Percentiles rank a stretch among this genome's conserved stretches.
Conservation (phyloP, 768 basidiomycete genomes). For the Leccinum subgranulosum region DNA sequence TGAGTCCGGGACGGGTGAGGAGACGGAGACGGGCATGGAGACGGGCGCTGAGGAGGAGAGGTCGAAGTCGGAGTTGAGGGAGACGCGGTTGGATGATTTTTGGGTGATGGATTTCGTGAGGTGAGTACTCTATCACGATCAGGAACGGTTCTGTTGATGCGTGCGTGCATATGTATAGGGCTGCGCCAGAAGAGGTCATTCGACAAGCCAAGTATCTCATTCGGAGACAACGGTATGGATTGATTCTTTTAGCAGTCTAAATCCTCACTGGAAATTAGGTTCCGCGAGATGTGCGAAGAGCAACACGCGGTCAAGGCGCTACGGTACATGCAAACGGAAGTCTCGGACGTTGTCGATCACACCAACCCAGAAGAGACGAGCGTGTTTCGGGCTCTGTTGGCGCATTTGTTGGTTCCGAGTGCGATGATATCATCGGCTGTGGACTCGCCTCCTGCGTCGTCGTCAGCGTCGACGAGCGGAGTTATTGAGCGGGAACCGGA, state of each 20-base stretch:
- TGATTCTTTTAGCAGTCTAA: background rate
- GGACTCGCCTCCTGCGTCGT: background rate
- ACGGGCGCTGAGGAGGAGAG: slow-evolving; percentile 9
- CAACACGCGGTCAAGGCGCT: slow-evolving; percentile 58
- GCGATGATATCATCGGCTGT: slow-evolving; percentile 5
- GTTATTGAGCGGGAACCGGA: slow-evolving; percentile 5
- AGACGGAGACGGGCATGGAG: background rate
- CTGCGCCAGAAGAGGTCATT: slow-evolving; percentile 59
- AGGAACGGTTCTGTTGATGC: background rate
- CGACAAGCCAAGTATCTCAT: slow-evolving; percentile 61
- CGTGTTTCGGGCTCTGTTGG: slow-evolving; percentile 62
- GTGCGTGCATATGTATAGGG: slow-evolving; percentile 36
- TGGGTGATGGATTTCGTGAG: slow-evolving; percentile 71
- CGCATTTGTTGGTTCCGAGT: slow-evolving; percentile 52
- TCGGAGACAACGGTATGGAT: slow-evolving; percentile 66
- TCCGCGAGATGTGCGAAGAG: slow-evolving; percentile 79
- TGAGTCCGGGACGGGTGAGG: slow-evolving; percentile 9
- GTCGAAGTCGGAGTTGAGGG: slow-evolving; percentile 19
- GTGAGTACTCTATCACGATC: slow-evolving; percentile 34
- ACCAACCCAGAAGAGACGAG: slow-evolving; percentile 56
- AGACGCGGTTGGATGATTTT: slow-evolving; percentile 67
- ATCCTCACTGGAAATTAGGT: slow-evolving; percentile 40
- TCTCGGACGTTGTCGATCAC: slow-evolving; percentile 72
- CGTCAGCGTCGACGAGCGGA: background rate
- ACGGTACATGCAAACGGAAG: slow-evolving; percentile 65